A percentile compares a stretch with the other conserved stretches of the same genome.
These are phyloP conservation scores for Pseudogymnoascus sp. DNA, from an alignment of 2,329 filamentous ascomycete genomes.

Conservation along the genomic window DNA sequence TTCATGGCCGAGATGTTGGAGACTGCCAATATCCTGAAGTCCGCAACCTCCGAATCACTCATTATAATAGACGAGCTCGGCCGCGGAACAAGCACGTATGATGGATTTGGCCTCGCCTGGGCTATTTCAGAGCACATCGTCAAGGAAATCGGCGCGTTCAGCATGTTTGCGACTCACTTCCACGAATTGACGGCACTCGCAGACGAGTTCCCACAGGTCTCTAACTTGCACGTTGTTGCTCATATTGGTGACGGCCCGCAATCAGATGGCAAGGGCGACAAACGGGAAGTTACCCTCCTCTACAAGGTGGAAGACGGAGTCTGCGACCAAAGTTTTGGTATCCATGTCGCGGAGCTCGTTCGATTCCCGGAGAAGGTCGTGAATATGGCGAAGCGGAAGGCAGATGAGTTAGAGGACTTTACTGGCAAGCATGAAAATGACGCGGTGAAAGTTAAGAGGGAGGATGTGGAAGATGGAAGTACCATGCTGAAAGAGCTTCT, in stretches of 20 bases:
- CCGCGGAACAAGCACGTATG: slow-evolving; percentile 93
- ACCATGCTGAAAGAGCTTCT: slow-evolving; percentile 77
- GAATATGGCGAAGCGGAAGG: slow-evolving; percentile 98
- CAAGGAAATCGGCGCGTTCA: slow-evolving; percentile 87
- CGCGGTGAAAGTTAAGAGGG: slow-evolving; percentile 61
- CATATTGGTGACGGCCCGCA: slow-evolving; percentile 56
- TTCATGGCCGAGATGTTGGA: slow-evolving; percentile 99
- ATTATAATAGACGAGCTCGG: slow-evolving; percentile 99
- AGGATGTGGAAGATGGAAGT: slow-evolving; percentile 86
- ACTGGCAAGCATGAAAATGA: slow-evolving; percentile 66
- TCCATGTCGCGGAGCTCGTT: slow-evolving; percentile 95
- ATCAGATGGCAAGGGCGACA: slow-evolving; percentile 35
- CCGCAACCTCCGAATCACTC: slow-evolving; percentile 85
- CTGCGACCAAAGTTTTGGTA: slow-evolving; percentile 96
- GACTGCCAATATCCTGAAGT: slow-evolving; percentile 96
- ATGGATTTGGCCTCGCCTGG: slow-evolving; percentile 98
- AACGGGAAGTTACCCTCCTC: slow-evolving; percentile 84
- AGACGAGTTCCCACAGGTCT: slow-evolving; percentile 78
- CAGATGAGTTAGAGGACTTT: slow-evolving; percentile 96
- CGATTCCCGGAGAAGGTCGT: slow-evolving; percentile 96
- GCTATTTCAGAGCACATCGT: slow-evolving; percentile 97
- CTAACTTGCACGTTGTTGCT: slow-evolving; percentile 92
- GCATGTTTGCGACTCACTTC: slow-evolving; percentile 96
- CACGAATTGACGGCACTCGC: slow-evolving; percentile 91
- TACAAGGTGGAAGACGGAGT: slow-evolving; percentile 96